Base-by-base conservation (phyloP, 495 filamentous ascomycete species). In the Penicillium parvum region DNA sequence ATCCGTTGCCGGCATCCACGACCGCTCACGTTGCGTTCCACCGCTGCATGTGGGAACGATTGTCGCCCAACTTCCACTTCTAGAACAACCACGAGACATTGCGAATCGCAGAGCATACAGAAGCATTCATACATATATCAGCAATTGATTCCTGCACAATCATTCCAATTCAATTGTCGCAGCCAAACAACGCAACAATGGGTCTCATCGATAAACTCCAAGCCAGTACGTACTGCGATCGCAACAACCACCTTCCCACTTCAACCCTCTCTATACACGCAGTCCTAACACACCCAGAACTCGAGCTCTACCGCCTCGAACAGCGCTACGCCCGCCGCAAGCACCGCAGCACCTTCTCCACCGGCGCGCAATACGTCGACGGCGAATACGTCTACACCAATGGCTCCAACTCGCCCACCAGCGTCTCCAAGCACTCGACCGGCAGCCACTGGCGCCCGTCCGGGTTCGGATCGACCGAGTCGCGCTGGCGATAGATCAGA, bases 231-330 rank as follows among this genome's bases (percentile, higher is more conserved):
- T 59, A n/a, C 23, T 27, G 11, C 23, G 21, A 11, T 10, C 20
- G n/a, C 22, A 28, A 9, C 20, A 33, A 20, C 25, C 19, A 22
- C 39, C n/a, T 4, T 3, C 18, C 14, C 20, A 8, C 10, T 12
- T 2, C 16, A 9, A 4, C 18, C 32, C 16, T 18, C 32, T 35
- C n/a, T n/a, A n/a, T 4, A 18, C 32, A 18, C 32, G 16, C 32
- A n/a, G 16, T 27, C 23, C 49, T 43, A 43, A 38, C 22, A 22
- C 32, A 74, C 51, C 5, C 55, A 76, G 76, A 83, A 71, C 74
- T 89, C 50, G 87, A 96, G 74, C 79, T 95, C 56, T 92, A 90
- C 74, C 86, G 87, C 21, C 81, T 96, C 46, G 90, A 96, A 69
- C 84, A 95, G 67, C 81, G 87, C 33, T 96, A 96, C 72, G 90